Percentiles rank a stretch among this genome's conserved stretches.
phyloP scores from a whole-genome alignment of 441 rosid species.

The Capsella rubella region DNA sequence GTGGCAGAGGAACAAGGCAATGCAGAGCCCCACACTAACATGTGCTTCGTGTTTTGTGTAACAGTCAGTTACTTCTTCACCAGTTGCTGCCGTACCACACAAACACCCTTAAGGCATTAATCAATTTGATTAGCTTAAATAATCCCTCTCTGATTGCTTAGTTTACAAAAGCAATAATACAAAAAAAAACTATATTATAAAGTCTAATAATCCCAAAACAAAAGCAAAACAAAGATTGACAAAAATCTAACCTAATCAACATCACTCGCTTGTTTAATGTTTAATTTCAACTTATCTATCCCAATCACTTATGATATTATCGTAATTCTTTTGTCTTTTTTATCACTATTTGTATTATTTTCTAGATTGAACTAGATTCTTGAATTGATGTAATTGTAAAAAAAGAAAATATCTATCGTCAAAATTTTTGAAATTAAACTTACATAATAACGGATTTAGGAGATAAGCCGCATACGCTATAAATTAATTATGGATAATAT shows the following conservation, averaged over 20 bases:
- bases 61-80: conserved; percentile 22
- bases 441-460: too few relatives aligned
- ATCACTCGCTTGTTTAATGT: conserved; percentile 36
- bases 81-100: conserved; percentile 31
- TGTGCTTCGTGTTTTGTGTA: conserved; percentile 28
- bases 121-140: not conserved
- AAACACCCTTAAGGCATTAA: not conserved
- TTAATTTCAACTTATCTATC: conserved; percentile 31
- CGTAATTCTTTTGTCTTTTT: conserved; percentile 7
- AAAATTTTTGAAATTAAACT: not conserved
- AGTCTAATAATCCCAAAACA: conserved; percentile 20
- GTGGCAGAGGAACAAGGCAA: conserved; percentile 18
- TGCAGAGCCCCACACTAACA: conserved; percentile 33
- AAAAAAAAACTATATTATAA: not conserved
- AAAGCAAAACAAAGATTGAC: conserved; percentile 39
- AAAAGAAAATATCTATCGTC: not conserved
- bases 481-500: not conserved
- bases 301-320: conserved; percentile 22
- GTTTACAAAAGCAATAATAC: not conserved
- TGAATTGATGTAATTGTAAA: not conserved
- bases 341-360: conserved; percentile 8
- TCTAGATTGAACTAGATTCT: conserved; percentile 5
- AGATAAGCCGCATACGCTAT: not conserved
- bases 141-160: conserved; percentile 24
- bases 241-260: conserved; percentile 44